Evolutionary conservation across 768 basidiomycete genomes (phyloP).

Genomic region (Trametes cingulata): DNA sequence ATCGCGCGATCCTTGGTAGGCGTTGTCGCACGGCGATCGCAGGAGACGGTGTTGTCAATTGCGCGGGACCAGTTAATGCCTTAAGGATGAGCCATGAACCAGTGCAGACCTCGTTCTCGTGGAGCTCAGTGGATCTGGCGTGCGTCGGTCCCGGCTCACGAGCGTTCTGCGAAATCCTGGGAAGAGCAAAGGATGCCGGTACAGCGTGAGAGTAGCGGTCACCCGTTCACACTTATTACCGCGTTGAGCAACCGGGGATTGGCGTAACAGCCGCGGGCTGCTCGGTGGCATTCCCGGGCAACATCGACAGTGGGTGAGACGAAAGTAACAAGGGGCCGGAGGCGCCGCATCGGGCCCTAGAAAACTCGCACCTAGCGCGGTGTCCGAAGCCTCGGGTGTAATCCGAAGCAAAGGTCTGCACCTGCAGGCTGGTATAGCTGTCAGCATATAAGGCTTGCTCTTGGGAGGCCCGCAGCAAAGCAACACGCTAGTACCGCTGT

Average conservation of each 20-base stretch:
- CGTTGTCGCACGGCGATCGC: constrained; percentile 11
- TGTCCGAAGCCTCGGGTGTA: neutral
- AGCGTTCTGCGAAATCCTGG: neutral
- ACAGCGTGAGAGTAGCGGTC: neutral
- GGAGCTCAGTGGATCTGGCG: neutral
- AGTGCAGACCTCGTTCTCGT: neutral
- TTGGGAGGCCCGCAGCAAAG: no score
- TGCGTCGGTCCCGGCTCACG: neutral
- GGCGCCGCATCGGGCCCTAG: neutral
- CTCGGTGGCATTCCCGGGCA: neutral
- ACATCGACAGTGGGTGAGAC: neutral
- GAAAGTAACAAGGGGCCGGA: neutral
- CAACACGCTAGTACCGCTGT: no score
- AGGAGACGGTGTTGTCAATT: neutral
- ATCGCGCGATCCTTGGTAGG: neutral
- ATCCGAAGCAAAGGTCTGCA: neutral
- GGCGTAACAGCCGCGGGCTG: neutral
- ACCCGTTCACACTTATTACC: neutral
- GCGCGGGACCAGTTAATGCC: neutral
- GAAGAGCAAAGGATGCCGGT: neutral
- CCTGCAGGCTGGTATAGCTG: neutral
- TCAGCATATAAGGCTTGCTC: neutral
- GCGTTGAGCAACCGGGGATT: no score
- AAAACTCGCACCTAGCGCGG: neutral
- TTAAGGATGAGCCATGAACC: neutral